A percentile compares a stretch with the other conserved stretches of the same genome.
phyloP scores from a whole-genome alignment of 805 yeast species.

The Ogataea methylovora region DNA sequence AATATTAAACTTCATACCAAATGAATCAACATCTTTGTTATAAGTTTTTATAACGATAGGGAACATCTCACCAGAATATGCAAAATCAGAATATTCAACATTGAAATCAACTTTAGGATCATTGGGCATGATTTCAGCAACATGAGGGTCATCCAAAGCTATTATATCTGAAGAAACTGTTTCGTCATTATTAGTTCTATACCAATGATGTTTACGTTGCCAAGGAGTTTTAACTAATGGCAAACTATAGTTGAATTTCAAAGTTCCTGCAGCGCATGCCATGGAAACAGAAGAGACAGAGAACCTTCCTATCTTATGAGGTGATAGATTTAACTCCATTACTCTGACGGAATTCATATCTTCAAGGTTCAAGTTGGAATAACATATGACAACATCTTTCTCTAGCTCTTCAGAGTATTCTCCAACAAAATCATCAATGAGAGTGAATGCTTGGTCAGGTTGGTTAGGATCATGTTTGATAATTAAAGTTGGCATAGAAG shows the following conservation, averaged over 20 bases:
- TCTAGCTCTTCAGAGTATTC: too few species aligned
- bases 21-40: slow-evolving; percentile 25
- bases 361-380: too few species aligned
- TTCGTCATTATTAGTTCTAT: not conserved
- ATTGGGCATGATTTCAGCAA: slow-evolving; percentile 29
- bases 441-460: not conserved
- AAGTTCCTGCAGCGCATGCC: slow-evolving; percentile 2
- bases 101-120: slow-evolving; percentile 26
- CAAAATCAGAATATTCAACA: slow-evolving; percentile 17
- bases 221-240: slow-evolving; percentile 3
- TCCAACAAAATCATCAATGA: too few species aligned
- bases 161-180: not conserved
- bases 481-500: not conserved
- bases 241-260: slow-evolving; percentile 5
- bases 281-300: slow-evolving; percentile 9
- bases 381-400: too few species aligned
- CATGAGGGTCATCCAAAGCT: not conserved
- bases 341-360: slow-evolving; percentile 11
- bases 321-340: slow-evolving; percentile 5
- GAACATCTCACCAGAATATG: slow-evolving; percentile 25
- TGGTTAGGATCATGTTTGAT: slow-evolving; percentile 6
- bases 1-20: slow-evolving; percentile 22
- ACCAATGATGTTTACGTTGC: slow-evolving; percentile 1
- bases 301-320: slow-evolving; percentile 16
- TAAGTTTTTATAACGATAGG: slow-evolving; percentile 15